Percentiles rank a stretch among this genome's conserved stretches.
These are phyloP conservation scores for Stemphylium vesicarium DNA, from an alignment of 2,329 filamentous ascomycete species.

Conservation along the genomic window DNA sequence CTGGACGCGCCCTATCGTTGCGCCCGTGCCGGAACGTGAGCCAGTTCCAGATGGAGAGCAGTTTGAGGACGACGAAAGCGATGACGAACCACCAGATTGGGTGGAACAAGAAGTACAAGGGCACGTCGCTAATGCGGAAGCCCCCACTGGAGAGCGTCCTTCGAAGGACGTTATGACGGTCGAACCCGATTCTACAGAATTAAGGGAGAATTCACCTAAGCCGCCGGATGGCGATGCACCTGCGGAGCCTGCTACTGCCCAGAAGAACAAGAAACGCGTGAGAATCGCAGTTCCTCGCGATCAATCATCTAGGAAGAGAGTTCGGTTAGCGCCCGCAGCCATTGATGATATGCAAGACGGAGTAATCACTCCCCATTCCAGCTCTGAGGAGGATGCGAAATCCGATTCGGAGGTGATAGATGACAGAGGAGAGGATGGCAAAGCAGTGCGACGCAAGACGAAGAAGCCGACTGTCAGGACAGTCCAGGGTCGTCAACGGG, in stretches of 20 bases:
- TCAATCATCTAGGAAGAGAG: constrained; percentile 20
- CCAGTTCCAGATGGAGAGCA: background rate
- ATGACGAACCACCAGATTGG: constrained; percentile 5
- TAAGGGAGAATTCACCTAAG: background rate
- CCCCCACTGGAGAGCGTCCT: background rate
- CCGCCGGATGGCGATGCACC: background rate
- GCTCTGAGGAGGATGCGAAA: constrained; percentile 18
- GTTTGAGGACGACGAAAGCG: constrained; percentile 13
- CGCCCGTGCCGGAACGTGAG: constrained; percentile 7
- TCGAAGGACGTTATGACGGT: background rate
- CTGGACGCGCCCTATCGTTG: constrained; percentile 12
- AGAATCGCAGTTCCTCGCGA: constrained; percentile 20
- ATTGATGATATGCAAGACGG: background rate
- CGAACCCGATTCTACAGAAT: background rate
- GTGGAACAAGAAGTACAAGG: background rate
- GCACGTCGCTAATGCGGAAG: background rate
- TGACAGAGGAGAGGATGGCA: background rate
- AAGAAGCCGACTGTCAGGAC: constrained; percentile 12
- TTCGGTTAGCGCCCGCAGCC: background rate
- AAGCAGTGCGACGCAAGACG: constrained; percentile 1
- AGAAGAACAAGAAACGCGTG: constrained; percentile 29
- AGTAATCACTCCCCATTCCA: constrained; percentile 4
- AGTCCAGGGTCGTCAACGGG: constrained; percentile 10
- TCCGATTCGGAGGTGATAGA: constrained; percentile 20
- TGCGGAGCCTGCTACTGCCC: background rate